Percentiles rank a stretch among this genome's conserved stretches.
phyloP scores from a whole-genome alignment of 164 flowering plant species.

The Aristolochia californica region DNA sequence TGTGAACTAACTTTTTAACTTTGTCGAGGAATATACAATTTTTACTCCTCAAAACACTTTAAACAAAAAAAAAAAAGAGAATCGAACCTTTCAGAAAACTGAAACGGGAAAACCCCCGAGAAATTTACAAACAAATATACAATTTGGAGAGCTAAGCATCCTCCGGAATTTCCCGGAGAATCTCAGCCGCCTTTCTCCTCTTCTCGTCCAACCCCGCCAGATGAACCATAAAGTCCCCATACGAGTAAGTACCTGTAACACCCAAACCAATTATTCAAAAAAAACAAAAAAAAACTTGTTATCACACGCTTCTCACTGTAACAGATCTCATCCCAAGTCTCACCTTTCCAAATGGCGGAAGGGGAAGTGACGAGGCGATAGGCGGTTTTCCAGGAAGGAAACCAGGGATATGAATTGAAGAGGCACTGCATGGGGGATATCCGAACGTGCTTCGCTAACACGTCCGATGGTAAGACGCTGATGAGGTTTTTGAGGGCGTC shows the following conservation, averaged over 20 bases:
- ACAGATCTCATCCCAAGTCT: not conserved
- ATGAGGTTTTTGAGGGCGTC: conserved; percentile 12
- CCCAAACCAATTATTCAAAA: not conserved
- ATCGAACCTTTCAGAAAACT: not conserved
- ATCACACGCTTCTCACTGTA: too few species aligned
- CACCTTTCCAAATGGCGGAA: conserved; percentile 11
- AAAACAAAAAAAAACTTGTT: not conserved
- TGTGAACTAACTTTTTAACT: too few species aligned
- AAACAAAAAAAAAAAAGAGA: not conserved
- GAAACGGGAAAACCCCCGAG: too few species aligned
- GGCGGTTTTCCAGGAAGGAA: conserved; percentile 13
- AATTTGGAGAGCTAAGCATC: not conserved
- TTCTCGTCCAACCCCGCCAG: conserved; percentile 15
- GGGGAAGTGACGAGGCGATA: conserved; percentile 9
- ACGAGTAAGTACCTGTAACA: conserved; percentile 10
- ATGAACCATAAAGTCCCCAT: conserved; percentile 15
- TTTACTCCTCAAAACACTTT: too few species aligned
- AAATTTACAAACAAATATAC: not conserved
- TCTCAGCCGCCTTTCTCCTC: conserved; percentile 8
- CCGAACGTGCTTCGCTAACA: conserved; percentile 8
- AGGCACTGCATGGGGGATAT: conserved; percentile 14
- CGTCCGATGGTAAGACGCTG: conserved; percentile 1
- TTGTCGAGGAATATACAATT: too few species aligned
- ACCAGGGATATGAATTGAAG: conserved; percentile 17
- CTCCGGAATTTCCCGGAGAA: conserved; percentile 8